Evolutionary conservation across 805 yeast species (phyloP).

Genomic region (Suhomyces kilbournensis): DNA sequence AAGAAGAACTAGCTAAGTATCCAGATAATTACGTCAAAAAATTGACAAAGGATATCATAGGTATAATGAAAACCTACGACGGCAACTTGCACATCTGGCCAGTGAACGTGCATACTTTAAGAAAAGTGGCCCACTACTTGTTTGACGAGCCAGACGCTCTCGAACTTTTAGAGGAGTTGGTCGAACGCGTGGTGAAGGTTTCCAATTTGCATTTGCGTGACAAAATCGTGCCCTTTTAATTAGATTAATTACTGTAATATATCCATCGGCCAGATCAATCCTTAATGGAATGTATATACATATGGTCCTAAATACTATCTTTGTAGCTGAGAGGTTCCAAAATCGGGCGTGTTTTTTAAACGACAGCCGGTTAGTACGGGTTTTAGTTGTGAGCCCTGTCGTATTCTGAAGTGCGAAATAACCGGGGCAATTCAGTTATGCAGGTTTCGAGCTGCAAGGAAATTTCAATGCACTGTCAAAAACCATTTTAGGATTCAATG

Average conservation of each 20-base stretch:
- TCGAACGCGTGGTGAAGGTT: slow-evolving; percentile 14
- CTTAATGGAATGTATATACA: background rate
- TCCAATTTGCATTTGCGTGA: slow-evolving; percentile 11
- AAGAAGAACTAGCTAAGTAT: slow-evolving; percentile 20
- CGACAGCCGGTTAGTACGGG: background rate
- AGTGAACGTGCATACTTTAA: slow-evolving; percentile 30
- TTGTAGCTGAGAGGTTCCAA: background rate
- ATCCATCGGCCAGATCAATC: background rate
- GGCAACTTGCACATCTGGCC: slow-evolving; percentile 33
- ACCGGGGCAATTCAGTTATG: background rate
- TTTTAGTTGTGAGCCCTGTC: background rate
- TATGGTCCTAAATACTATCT: background rate
- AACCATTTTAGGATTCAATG: background rate
- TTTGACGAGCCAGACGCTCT: slow-evolving; percentile 18
- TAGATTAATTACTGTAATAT: background rate
- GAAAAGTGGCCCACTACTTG: slow-evolving; percentile 24
- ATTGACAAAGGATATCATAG: slow-evolving; percentile 35
- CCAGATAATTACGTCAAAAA: slow-evolving; percentile 24
- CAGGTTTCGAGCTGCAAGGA: background rate
- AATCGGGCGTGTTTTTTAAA: background rate
- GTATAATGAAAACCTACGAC: slow-evolving; percentile 38
- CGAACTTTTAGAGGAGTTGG: slow-evolving; percentile 17
- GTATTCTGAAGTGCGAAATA: background rate
- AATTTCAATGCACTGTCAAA: background rate
- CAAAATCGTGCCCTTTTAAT: background rate